A percentile compares a stretch with the other conserved stretches of the same genome.
These are phyloP conservation scores for Monosporozyma aerobia DNA, from an alignment of 805 yeast species.

Conservation along the genomic window DNA sequence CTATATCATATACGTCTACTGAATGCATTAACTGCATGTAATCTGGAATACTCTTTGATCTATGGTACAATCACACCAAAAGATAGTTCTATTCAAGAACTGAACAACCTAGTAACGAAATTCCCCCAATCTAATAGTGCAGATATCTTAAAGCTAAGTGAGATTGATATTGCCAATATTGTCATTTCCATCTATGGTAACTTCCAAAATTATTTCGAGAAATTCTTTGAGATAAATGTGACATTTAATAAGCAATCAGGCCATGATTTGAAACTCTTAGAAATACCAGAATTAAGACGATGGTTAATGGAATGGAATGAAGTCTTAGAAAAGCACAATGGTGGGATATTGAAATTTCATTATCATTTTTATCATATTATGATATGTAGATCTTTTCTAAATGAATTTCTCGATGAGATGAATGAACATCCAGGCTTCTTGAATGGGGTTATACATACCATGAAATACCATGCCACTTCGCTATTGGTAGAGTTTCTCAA, in stretches of 20 bases:
- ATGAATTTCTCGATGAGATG: conserved; percentile 23
- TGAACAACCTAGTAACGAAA: conserved; percentile 36
- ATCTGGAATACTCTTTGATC: conserved; percentile 43
- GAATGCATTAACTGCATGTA: conserved; percentile 43
- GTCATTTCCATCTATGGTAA: conserved; percentile 23
- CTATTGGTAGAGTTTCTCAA: conserved; percentile 37
- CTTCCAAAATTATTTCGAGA: conserved; percentile 19
- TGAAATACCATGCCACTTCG: conserved; percentile 38
- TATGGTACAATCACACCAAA: conserved; percentile 31
- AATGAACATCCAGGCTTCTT: conserved; percentile 20
- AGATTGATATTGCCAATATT: conserved; percentile 35
- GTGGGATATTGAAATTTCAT: conserved; percentile 40
- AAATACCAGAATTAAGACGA: conserved; percentile 32
- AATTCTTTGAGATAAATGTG: conserved; percentile 10
- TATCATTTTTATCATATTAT: conserved; percentile 41
- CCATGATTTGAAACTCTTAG: neutral
- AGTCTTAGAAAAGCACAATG: conserved; percentile 39
- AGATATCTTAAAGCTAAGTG: conserved; percentile 46
- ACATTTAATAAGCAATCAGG: neutral
- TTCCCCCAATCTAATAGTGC: conserved; percentile 45
- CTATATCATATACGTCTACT: conserved; percentile 46
- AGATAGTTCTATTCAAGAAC: conserved; percentile 25
- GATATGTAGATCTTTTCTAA: conserved; percentile 30
- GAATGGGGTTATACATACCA: conserved; percentile 31
- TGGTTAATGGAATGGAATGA: conserved; percentile 42